Evolutionary conservation across 148 eudicot genomes (phyloP).

Genomic region (Fagopyrum homotropicum): DNA sequence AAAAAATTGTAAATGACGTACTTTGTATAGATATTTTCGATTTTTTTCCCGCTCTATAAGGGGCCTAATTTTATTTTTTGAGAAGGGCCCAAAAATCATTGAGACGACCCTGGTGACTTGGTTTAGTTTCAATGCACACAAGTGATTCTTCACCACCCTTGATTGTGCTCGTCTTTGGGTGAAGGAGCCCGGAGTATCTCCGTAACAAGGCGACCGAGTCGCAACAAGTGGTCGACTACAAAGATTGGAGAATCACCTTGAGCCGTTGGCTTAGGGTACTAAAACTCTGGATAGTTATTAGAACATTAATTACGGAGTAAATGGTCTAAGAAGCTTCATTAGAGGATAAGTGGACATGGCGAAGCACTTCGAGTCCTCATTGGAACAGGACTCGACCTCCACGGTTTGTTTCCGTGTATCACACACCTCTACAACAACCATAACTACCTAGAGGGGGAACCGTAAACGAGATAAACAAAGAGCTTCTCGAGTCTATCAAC

Average conservation of each 20-base stretch:
- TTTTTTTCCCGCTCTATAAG: too few relatives aligned
- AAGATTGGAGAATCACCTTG: conserved; percentile 52
- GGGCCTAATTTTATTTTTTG: too few relatives aligned
- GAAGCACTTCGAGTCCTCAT: conserved; percentile 29
- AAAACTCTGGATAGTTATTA: conserved; percentile 47
- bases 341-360: conserved; percentile 54
- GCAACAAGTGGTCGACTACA: conserved; percentile 50
- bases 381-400: conserved; percentile 22
- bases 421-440: background rate
- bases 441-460: conserved; percentile 15
- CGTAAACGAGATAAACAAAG: conserved; percentile 26
- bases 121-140: conserved; percentile 55
- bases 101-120: too few relatives aligned
- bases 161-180: conserved; percentile 54
- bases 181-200: conserved; percentile 39
- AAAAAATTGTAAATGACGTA: too few relatives aligned
- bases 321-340: conserved; percentile 31
- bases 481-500: conserved; percentile 43
- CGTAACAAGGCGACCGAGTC: conserved; percentile 44
- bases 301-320: conserved; percentile 44
- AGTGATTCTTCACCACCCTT: conserved; percentile 46
- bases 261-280: conserved; percentile 45
- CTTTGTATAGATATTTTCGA: too few relatives aligned
- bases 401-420: conserved; percentile 42
- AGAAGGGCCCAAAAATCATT: too few relatives aligned